Evolutionary conservation across 805 yeast species (phyloP), one percentile per base, ranked within the genome.

Genomic region (Pichia heedii): DNA sequence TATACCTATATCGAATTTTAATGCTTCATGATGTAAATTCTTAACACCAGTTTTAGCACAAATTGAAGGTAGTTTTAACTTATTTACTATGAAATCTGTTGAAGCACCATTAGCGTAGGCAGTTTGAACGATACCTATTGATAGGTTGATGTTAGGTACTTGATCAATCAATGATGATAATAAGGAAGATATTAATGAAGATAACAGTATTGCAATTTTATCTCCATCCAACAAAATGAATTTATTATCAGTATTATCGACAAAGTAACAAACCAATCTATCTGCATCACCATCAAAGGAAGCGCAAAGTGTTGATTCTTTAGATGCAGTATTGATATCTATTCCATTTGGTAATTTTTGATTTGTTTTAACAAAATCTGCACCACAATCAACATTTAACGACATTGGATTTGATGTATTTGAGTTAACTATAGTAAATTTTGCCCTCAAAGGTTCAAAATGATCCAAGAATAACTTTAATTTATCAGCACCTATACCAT

Each of bases 281-380:
- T 93, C 98, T 5, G 98, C 97, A 61, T 93, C 98, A 40, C 98
- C 98, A 59, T 93, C 98, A 57, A 87, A 88, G 1, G 95, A 85
- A 7, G 94, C 82, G 54, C 77, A 82, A 41, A 89, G 65, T 45
- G 69, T 62, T 36, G 66, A 62, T 6, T 75, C 65, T 6, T 50
- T 44, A 18, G 40, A 33, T 20, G 50, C 45, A 2, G 36, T 6
- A 19, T 26, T 26, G 9, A n/a, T 9, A 10, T 37, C 42, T 13
- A 84, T 67, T 33, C 79, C 81, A 3, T 67, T 61, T 8, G 98
- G 98, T 37, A 83, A 69, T 43, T 64, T 70, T 57, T 93, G 97
- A 59, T 79, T 77, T 3, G 96, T 87, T 63, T 93, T 93, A 43
- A 93, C 98, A 56, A 65, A 90, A 62, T 93, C 98, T 7, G 98